Evolutionary conservation across 2,329 filamentous ascomycete species (phyloP).

Genomic region (Diaporthe citriasiana): DNA sequence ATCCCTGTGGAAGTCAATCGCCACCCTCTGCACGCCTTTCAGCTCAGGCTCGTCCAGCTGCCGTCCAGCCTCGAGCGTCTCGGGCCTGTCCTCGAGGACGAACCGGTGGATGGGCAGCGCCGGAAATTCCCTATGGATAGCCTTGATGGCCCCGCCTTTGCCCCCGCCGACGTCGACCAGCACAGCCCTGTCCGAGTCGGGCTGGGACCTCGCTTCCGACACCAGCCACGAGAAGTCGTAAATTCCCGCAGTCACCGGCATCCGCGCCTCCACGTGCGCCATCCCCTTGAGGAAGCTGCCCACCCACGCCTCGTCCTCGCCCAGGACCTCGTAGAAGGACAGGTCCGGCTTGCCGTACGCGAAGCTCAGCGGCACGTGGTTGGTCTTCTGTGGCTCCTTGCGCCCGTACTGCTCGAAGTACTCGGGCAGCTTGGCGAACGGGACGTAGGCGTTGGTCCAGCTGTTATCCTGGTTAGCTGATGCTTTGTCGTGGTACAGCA

Average conservation of each 20-base stretch:
- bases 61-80: slow-evolving; percentile 46
- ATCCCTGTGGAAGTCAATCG: slow-evolving; percentile 49
- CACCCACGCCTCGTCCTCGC: slow-evolving; percentile 44
- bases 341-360: slow-evolving; percentile 46
- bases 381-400: slow-evolving; percentile 46
- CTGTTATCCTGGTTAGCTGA: slow-evolving; percentile 42
- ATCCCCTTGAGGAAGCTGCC: slow-evolving; percentile 49
- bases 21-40: slow-evolving; percentile 46
- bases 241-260: slow-evolving; percentile 48
- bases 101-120: slow-evolving; percentile 46
- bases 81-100: slow-evolving; percentile 50
- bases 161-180: slow-evolving; percentile 53
- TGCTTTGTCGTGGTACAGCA: not conserved
- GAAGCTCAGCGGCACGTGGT: slow-evolving; percentile 47
- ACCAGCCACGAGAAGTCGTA: slow-evolving; percentile 48
- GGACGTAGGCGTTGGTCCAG: slow-evolving; percentile 45
- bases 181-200: slow-evolving; percentile 41
- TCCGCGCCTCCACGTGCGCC: slow-evolving; percentile 45
- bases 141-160: slow-evolving; percentile 48
- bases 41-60: slow-evolving; percentile 43
- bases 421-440: slow-evolving; percentile 39
- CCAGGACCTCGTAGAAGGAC: slow-evolving; percentile 47
- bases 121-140: slow-evolving; percentile 45
- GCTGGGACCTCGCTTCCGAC: slow-evolving; percentile 34
- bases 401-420: slow-evolving; percentile 49